These are phyloP conservation scores for Hordeum marinum DNA, from an alignment of 176 grass and related monocot genomes.

Conservation along the genomic window DNA sequence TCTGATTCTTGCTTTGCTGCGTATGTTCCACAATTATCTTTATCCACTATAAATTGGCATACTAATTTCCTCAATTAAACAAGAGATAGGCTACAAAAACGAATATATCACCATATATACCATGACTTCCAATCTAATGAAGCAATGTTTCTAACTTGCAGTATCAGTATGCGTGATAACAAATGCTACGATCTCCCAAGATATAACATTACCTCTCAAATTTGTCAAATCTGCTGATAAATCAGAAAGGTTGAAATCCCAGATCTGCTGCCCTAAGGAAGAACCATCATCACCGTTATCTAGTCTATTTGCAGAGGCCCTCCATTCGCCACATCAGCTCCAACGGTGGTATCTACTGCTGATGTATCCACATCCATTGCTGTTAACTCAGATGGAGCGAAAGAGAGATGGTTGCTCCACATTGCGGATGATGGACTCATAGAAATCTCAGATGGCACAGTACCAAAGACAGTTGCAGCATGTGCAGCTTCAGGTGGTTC, in stretches of 20 bases:
- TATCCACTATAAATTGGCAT: neutral
- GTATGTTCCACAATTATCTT: neutral
- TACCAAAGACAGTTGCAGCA: slow-evolving; percentile 24
- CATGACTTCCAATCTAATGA: neutral
- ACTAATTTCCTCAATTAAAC: neutral
- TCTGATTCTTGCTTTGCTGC: neutral
- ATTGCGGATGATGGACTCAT: slow-evolving; percentile 73
- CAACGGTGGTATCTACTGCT: slow-evolving; percentile 42
- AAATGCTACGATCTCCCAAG: neutral
- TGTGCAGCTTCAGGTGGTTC: slow-evolving; percentile 19
- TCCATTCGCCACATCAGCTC: slow-evolving; percentile 34
- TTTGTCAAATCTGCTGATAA: slow-evolving; percentile 77
- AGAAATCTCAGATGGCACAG: slow-evolving; percentile 64
- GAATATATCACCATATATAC: neutral
- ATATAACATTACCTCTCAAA: slow-evolving; percentile 60
- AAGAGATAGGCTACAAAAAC: neutral
- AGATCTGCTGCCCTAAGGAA: slow-evolving; percentile 61
- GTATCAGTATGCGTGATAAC: neutral
- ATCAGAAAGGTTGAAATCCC: slow-evolving; percentile 84
- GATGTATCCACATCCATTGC: slow-evolving; percentile 66
- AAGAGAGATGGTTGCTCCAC: slow-evolving; percentile 75
- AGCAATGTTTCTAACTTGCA: neutral
- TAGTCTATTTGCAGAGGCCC: slow-evolving; percentile 47
- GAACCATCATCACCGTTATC: slow-evolving; percentile 44
- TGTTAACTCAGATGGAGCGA: slow-evolving; percentile 70